Evolutionary conservation across 352 stramenopile species (phyloP), one percentile per base, ranked within the genome.

Genomic region (Elongisporangium undulatum): DNA sequence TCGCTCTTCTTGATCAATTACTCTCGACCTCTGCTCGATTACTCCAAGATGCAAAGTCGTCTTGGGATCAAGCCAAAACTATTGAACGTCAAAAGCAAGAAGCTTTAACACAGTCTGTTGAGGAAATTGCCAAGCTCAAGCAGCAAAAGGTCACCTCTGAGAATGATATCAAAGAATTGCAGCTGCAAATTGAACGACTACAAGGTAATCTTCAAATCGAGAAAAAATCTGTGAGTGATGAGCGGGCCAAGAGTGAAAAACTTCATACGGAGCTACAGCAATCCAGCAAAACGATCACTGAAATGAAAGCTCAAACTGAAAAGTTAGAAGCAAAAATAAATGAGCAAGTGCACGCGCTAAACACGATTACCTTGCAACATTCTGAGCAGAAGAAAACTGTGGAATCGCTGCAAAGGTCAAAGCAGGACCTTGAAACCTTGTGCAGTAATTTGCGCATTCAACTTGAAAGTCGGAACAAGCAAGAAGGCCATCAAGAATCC

Each of bases 61-160:
- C 75, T n/a, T 92, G 82, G 74, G 79, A 92, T 17, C 82, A 79
- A 38, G 82, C 82, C 0, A 95, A 92, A 56, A 72, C 82, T 51
- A 77, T 68, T 3, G 82, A 95, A 45, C 77, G 79, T 29, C 83
- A 91, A 56, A 95, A 92, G 56, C 81, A 92, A 53, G 80, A 88
- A 52, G 80, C 92, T 26, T 57, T 92, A 16, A 80, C 77, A 9
- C 85, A 89, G n/a, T 71, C 89, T 4, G 70, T 86, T 17, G 77
- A 87, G 45, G 82, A 94, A 38, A 66, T 91, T n/a, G 66, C 71
- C 6, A 70, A 76, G 24, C 49, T 90, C 4, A 87, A 81, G 34
- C 34, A 45, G 17, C 34, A 45, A 45, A 45, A 45, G 34, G 10
- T 45, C 34, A 45, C 1, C 34, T 45, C 6, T 17, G 34, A 45